Conservation (phyloP, 2,329 filamentous ascomycete genomes). For the Aspergillus ochraceus region DNA sequence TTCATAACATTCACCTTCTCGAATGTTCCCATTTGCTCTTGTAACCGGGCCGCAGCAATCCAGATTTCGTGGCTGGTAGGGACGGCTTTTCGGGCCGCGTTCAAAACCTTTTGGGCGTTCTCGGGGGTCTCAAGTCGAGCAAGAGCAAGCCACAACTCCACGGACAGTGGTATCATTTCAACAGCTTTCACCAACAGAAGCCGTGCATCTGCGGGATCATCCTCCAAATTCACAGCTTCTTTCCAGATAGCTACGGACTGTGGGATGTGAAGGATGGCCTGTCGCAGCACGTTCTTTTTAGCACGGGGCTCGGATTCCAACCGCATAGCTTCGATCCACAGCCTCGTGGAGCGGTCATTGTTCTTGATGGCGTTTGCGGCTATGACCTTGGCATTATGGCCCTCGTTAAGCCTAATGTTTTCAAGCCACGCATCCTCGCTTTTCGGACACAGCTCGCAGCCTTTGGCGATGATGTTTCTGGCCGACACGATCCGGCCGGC, state of each 20-base stretch:
- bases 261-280: constrained; percentile 88
- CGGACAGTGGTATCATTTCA: constrained; percentile 88
- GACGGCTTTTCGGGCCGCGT: constrained; percentile 89
- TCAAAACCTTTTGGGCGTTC: constrained; percentile 91
- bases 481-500: constrained; percentile 90
- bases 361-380: constrained; percentile 90
- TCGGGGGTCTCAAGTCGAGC: constrained; percentile 86
- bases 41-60: constrained; percentile 88
- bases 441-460: constrained; percentile 87
- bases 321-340: constrained; percentile 96
- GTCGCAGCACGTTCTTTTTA: constrained; percentile 88
- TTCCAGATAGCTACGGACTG: constrained; percentile 98
- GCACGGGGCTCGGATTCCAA: constrained; percentile 78
- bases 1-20: constrained; percentile 90
- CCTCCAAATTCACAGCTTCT: constrained; percentile 91
- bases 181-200: constrained; percentile 91
- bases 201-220: constrained; percentile 82
- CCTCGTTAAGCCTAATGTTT: constrained; percentile 89
- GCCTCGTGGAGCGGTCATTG: constrained; percentile 80
- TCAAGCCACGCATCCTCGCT: constrained; percentile 96
- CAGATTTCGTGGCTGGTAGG: constrained; percentile 94
- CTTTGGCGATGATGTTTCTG: constrained; percentile 81
- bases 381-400: constrained; percentile 92
- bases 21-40: constrained; percentile 82
- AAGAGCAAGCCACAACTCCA: constrained; percentile 92